Percentiles rank a stretch among this genome's conserved stretches.
phyloP scores from a whole-genome alignment of 805 yeast genomes.

The Saccharomycopsis selenospora region DNA sequence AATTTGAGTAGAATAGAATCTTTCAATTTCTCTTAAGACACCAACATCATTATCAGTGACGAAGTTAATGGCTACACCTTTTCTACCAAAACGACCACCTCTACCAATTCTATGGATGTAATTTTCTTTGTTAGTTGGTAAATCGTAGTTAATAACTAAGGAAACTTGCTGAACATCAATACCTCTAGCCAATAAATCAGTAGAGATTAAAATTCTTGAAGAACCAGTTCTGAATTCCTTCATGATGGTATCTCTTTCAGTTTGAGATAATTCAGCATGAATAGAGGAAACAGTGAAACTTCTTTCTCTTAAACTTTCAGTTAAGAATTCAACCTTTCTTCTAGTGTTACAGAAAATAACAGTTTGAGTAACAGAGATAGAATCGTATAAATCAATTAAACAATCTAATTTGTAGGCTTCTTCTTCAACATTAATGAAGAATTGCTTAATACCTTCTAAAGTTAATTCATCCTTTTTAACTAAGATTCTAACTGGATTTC shows the following conservation, averaged over 20 bases:
- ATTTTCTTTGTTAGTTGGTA: slow-evolving; percentile 85
- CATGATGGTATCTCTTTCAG: slow-evolving; percentile 92
- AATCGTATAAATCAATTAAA: slow-evolving; percentile 89
- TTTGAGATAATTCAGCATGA: slow-evolving; percentile 95
- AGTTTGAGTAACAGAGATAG: slow-evolving; percentile 92
- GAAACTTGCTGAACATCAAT: slow-evolving; percentile 97
- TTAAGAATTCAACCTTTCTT: slow-evolving; percentile 85
- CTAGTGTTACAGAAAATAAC: slow-evolving; percentile 97
- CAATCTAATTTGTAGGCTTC: slow-evolving; percentile 96
- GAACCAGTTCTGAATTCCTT: slow-evolving; percentile 92
- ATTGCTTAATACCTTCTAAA: slow-evolving; percentile 92
- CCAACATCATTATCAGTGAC: slow-evolving; percentile 73
- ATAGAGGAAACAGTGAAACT: slow-evolving; percentile 90
- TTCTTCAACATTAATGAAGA: slow-evolving; percentile 79
- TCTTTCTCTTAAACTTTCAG: slow-evolving; percentile 62
- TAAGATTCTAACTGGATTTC: slow-evolving; percentile 86
- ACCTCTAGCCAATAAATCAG: slow-evolving; percentile 97
- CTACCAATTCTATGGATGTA: slow-evolving; percentile 98
- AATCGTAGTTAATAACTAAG: slow-evolving; percentile 87
- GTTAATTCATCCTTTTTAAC: slow-evolving; percentile 95
- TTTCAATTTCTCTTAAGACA: slow-evolving; percentile 78
- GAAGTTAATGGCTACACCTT: slow-evolving; percentile 95
- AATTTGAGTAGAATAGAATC: slow-evolving; percentile 81
- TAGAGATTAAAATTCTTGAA: slow-evolving; percentile 85
- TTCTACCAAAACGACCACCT: slow-evolving; percentile 97